Evolutionary conservation across 805 yeast genomes (phyloP), one percentile per base, ranked within the genome.

Genomic region (Saccharomycopsis oosterbeekiorum): DNA sequence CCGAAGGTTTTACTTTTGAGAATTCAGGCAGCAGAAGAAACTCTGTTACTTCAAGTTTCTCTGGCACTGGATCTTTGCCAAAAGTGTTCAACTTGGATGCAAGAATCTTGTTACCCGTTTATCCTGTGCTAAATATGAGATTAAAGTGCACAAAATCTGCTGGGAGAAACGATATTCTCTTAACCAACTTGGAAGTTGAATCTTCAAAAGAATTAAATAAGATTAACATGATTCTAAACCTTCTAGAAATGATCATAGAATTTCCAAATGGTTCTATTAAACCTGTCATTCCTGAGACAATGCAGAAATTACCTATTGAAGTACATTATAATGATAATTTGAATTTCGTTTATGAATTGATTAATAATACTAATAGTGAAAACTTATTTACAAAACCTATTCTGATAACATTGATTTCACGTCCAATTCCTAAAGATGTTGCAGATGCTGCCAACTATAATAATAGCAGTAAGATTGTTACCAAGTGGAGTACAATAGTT

Each of bases 81-180:
- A 42, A 50, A 14, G 59, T 60, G 1, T 53, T 60, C 29, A 60
- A 58, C 29, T 61, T 63, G 56, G 56, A 60, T 37, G 66, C 66
- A 12, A 55, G 59, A 36, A 64, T 64, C 15, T 60, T 64, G 19
- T 59, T 65, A 24, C 67, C 67, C 11, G 67, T 65, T 26, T 65
- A 64, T 50, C 65, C 67, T 0, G 76, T 77, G 0, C 66, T 78
- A 51, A 72, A 74, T 10, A 70, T 78, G 53, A 71, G 70, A 62
- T 66, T 78, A 19, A 74, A 75, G 57, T 75, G 78, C 29, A 77
- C 80, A 4, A 76, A 75, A 64, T 77, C 80, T 4, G 80, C 80
- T 8, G 80, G 80, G 3, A 70, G 79, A 62, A 74, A 75, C 65
- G 74, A 76, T 64, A 67, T 75, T 19, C 67, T 78, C 14, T 67